Evolutionary conservation across 2,329 filamentous ascomycete genomes (phyloP).

Genomic region (Scolecobasidium constrictum): DNA sequence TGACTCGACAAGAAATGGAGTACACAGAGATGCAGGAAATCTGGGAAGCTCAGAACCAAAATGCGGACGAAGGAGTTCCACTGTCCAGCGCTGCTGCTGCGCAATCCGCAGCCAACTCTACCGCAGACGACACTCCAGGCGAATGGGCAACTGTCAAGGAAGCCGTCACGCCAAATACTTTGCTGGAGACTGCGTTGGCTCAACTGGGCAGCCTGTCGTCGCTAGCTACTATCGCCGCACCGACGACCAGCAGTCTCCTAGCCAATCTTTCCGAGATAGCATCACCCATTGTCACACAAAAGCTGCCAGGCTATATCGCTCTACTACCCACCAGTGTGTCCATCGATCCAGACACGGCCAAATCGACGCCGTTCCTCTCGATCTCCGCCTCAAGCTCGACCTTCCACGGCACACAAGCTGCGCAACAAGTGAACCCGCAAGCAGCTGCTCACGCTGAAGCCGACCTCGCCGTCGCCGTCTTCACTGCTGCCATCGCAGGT

Average conservation of each 20-base stretch:
- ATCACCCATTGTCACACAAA: slow-evolving; percentile 39
- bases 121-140: slow-evolving; percentile 23
- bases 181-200: slow-evolving; percentile 58
- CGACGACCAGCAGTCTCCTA: slow-evolving; percentile 36
- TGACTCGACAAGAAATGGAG: slow-evolving; percentile 33
- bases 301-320: slow-evolving; percentile 41
- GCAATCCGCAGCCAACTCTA: neutral
- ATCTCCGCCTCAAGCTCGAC: slow-evolving; percentile 15
- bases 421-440: slow-evolving; percentile 25
- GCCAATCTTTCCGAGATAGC: slow-evolving; percentile 50
- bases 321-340: slow-evolving; percentile 20
- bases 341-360: slow-evolving; percentile 16
- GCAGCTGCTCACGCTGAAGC: slow-evolving; percentile 34
- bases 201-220: slow-evolving; percentile 40
- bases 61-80: slow-evolving; percentile 14
- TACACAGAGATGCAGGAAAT: slow-evolving; percentile 28
- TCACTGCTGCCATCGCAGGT: slow-evolving; percentile 45
- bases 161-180: slow-evolving; percentile 50
- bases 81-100: slow-evolving; percentile 2
- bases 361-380: slow-evolving; percentile 22
- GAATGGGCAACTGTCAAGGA: slow-evolving; percentile 59
- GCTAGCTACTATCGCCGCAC: slow-evolving; percentile 38
- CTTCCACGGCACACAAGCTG: slow-evolving; percentile 13
- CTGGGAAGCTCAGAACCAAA: slow-evolving; percentile 21
- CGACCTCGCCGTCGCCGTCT: slow-evolving; percentile 43